Evolutionary conservation across 2,329 filamentous ascomycete species (phyloP), one percentile per base, ranked within the genome.

Genomic region (Lasiodiplodia citricola): DNA sequence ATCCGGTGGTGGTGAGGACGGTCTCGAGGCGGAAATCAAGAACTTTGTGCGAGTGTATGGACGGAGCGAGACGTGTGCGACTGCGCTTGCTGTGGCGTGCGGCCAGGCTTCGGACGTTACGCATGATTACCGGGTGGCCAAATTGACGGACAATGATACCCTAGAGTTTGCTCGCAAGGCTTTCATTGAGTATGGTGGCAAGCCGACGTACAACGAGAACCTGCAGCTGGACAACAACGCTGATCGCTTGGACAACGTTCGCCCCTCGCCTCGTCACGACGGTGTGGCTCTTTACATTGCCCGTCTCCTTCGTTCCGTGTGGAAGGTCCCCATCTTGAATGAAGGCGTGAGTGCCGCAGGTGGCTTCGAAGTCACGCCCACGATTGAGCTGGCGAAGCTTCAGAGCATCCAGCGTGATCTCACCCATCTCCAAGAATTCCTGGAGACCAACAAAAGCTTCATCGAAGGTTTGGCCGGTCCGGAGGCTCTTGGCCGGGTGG

Each of bases 381-480:
- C 90, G 0, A 85, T 97, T 25, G 80, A 86, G 2, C 80, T 88
- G 1, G 72, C 83, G 31, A 97, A 96, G 77, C 83, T 99, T 14
- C 87, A 88, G 69, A 83, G 86, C 14, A 89, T 97, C 0, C 96
- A 98, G 75, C 90, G 92, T 69, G 91, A 93, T 75, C 82, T 99
- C 4, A 90, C 93, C 69, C 87, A 91, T 5, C 82, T 99, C 41
- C 88, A 91, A 57, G 89, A 90, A 16, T 99, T 99, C 76, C 87
- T 99, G 55, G 88, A 92, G 47, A 85, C 88, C n/a, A 99, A 99
- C 80, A 92, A 91, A 72, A 90, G 89, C 64, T 94, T 96, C 69
- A 98, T 99, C 69, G 94, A 97, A 76, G 96, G 96, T 7, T 84
- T 99, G 64, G 92, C 93, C n/a, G 95, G 95, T 0, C 92, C 96